Conservation (phyloP, 345 rosid genomes). For the Salix koriyanagi region DNA sequence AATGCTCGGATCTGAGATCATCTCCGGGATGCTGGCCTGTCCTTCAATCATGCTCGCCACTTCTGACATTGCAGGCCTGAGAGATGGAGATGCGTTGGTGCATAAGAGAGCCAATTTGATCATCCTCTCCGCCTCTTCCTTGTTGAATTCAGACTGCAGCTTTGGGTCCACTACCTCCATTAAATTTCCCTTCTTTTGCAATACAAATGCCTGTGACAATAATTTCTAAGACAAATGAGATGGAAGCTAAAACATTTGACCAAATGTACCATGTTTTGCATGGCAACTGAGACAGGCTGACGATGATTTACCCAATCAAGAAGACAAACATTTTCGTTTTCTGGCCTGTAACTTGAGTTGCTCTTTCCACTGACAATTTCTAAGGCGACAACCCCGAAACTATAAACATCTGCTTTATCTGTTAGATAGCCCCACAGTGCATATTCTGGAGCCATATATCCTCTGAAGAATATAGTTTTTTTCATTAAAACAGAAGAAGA, state of each 20-base stretch:
- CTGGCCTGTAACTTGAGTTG: constrained; percentile 29
- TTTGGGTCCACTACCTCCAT: constrained; percentile 32
- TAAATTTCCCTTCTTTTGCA: constrained; percentile 27
- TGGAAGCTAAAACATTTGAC: not conserved
- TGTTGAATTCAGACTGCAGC: constrained; percentile 20
- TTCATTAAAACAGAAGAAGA: too few relatives aligned
- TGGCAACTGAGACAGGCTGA: too few relatives aligned
- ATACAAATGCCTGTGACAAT: constrained; percentile 19
- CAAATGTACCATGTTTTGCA: too few relatives aligned
- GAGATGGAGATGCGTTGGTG: constrained; percentile 31
- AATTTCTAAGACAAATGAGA: not conserved
- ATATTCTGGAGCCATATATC: constrained; percentile 59
- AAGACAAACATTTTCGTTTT: constrained; percentile 31
- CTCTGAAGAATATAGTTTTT: constrained; percentile 18
- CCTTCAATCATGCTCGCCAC: constrained; percentile 39
- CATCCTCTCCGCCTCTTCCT: constrained; percentile 33
- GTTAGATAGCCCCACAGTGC: constrained; percentile 50
- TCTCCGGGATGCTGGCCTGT: not conserved
- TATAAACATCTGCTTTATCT: constrained; percentile 49
- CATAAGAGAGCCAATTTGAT: constrained; percentile 38
- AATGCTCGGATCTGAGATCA: not conserved
- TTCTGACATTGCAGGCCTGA: constrained; percentile 40
- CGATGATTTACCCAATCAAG: constrained; percentile 38
- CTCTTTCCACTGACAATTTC: constrained; percentile 42
- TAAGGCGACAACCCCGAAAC: constrained; percentile 45